These are phyloP conservation scores for Cladophialophora psammophila DNA, from an alignment of 2,329 filamentous ascomycete genomes.

Conservation along the genomic window DNA sequence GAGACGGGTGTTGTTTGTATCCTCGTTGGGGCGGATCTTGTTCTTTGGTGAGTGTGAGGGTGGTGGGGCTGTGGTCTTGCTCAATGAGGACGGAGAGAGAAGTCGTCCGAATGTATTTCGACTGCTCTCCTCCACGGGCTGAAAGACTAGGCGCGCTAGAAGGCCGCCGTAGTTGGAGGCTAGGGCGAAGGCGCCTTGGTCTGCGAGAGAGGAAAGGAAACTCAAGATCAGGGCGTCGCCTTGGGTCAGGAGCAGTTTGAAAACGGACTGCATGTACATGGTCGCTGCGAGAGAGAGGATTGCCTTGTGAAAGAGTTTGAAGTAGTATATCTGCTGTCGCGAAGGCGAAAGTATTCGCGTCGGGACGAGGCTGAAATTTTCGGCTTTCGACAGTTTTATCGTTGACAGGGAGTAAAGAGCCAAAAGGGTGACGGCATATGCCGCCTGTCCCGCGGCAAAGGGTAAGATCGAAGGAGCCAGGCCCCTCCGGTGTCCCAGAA, in stretches of 20 bases:
- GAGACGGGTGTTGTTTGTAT: conserved; percentile 21
- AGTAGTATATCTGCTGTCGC: conserved; percentile 55
- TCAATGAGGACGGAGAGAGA: conserved; percentile 51
- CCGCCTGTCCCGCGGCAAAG: conserved; percentile 85
- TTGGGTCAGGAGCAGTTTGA: conserved; percentile 94
- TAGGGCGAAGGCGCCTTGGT: conserved; percentile 90
- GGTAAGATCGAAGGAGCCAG: conserved; percentile 77
- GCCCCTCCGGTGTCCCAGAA: conserved; percentile 56
- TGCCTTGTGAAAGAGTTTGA: conserved; percentile 70
- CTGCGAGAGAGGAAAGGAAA: conserved; percentile 74
- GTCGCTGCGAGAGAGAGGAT: conserved; percentile 78
- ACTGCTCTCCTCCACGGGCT: conserved; percentile 93
- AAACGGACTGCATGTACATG: conserved; percentile 83
- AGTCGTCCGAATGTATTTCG: conserved; percentile 88
- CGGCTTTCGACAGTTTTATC: conserved; percentile 60
- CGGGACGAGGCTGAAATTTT: conserved; percentile 74
- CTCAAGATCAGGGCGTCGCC: conserved; percentile 91
- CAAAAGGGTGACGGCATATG: conserved; percentile 74
- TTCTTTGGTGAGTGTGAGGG: background rate
- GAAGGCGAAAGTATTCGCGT: conserved; percentile 43
- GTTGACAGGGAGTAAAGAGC: conserved; percentile 73
- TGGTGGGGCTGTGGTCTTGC: background rate
- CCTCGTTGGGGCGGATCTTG: conserved; percentile 12
- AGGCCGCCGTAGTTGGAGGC: conserved; percentile 95
- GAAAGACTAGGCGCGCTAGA: conserved; percentile 85